Conservation (phyloP, 164 flowering plant genomes). For the Annona cherimola region DNA sequence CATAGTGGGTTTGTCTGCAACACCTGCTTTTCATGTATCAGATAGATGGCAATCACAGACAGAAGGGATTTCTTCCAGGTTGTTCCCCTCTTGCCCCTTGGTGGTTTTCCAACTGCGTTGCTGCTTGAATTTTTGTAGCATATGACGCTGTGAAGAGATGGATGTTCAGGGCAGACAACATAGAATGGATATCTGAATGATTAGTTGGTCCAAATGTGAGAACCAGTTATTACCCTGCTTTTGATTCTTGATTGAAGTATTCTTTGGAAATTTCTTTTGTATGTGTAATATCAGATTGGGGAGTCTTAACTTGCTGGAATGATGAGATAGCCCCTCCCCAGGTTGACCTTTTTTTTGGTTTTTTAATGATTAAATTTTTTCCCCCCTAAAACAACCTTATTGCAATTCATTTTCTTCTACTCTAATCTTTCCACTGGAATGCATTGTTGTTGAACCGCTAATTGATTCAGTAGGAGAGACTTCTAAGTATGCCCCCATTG, state of each 20-base stretch:
- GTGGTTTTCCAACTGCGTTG: no score
- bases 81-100: no score
- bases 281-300: neutral
- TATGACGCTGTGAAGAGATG: neutral
- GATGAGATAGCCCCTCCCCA: neutral
- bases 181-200: neutral
- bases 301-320: neutral
- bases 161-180: neutral
- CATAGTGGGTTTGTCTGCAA: conserved; percentile 15
- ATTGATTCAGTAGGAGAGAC: no score
- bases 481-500: no score
- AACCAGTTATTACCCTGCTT: neutral
- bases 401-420: no score
- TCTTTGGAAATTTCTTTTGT: neutral
- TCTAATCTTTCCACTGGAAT: no score
- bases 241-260: neutral
- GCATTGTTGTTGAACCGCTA: no score
- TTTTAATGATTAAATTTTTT: no score
- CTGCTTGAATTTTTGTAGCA: neutral
- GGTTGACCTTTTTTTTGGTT: neutral
- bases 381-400: no score
- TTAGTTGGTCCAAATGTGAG: neutral
- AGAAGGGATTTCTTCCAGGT: neutral
- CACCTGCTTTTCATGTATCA: neutral
- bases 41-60: neutral